phyloP scores from a whole-genome alignment of 768 basidiomycete genomes.

The Hygrocybe punicea region DNA sequence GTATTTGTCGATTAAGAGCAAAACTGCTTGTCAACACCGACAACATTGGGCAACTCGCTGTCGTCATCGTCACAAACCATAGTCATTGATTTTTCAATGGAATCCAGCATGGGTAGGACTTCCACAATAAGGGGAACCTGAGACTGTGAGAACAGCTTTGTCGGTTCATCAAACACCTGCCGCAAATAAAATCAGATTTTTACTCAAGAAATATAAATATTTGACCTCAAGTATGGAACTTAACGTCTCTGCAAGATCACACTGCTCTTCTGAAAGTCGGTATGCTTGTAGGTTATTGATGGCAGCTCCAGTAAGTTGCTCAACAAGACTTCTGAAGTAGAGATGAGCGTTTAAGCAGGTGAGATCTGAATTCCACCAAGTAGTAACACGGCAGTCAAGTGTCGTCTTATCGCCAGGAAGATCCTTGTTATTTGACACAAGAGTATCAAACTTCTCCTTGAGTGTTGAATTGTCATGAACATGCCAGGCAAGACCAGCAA shows the following conservation, averaged over 20 bases:
- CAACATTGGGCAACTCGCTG: background rate
- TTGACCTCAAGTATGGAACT: background rate
- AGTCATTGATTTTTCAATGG: background rate
- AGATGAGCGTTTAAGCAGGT: slow-evolving; percentile 26
- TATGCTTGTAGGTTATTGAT: slow-evolving; percentile 17
- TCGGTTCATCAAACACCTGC: background rate
- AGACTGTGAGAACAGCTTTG: background rate
- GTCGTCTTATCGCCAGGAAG: slow-evolving; percentile 10
- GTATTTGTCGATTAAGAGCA: background rate
- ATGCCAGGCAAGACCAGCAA: slow-evolving; percentile 23
- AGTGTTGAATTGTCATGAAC: slow-evolving; percentile 25
- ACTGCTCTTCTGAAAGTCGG: slow-evolving; percentile 10
- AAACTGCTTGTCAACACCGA: background rate
- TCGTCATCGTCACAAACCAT: background rate
- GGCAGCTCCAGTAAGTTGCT: slow-evolving; percentile 18
- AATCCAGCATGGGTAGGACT: background rate
- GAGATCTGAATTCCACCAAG: background rate
- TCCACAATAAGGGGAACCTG: background rate
- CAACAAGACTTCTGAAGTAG: slow-evolving; percentile 20
- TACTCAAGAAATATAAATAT: background rate
- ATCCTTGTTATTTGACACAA: slow-evolving; percentile 15
- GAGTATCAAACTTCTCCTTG: slow-evolving; percentile 23
- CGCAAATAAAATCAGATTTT: background rate
- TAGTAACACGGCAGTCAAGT: slow-evolving; percentile 13
- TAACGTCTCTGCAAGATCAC: background rate